Base-by-base conservation (phyloP, 495 filamentous ascomycete species). In the Aspergillus cristatus region DNA sequence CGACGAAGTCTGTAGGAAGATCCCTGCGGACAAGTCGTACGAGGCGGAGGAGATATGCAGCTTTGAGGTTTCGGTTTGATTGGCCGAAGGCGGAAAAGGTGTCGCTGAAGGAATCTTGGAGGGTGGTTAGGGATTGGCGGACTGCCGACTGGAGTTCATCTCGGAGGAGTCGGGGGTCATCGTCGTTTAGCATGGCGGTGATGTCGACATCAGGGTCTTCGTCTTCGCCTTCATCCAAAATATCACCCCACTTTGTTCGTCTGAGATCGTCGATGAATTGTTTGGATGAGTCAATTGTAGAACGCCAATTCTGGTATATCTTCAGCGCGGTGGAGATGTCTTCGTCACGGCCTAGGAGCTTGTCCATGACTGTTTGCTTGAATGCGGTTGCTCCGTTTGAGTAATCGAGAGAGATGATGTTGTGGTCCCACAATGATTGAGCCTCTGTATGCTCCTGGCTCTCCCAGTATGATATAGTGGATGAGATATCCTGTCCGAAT, bases 181-280 rank as follows among this genome's bases (percentile, higher is more conserved):
- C 75, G 22, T 76, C 71, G 50, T 76, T 82, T 20, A 94, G 66
- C 10, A 78, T 58, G 3, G 65, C 63, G 18, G 82, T 72, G 25
- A 79, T 63, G 15, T 74, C 70, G 11, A 59, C 47, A 41, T 89
- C 78, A 24, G 81, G 70, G 1, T 81, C 75, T 25, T 81, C 75
- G 30, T 88, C 80, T 28, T 89, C 85, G 34, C 81, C 78, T 17
- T 77, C 74, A 20, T 91, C 81, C 11, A 86, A 59, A 22, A 86
- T 75, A 40, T 89, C 82, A 15, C 82, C 78, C 82, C 87, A 94
- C 38, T 73, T 74, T 20, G 75, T 71, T 8, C 74, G 70, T 40
- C 68, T 76, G 30, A 96, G 65, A 14, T 75, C 72, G 18, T 80
- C 74, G 18, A 93, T 75, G 10, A 79, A 68, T 11, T 63, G 58